These are phyloP conservation scores for Penicillium longicatenatum DNA, from an alignment of 495 filamentous ascomycete species.

Conservation along the genomic window DNA sequence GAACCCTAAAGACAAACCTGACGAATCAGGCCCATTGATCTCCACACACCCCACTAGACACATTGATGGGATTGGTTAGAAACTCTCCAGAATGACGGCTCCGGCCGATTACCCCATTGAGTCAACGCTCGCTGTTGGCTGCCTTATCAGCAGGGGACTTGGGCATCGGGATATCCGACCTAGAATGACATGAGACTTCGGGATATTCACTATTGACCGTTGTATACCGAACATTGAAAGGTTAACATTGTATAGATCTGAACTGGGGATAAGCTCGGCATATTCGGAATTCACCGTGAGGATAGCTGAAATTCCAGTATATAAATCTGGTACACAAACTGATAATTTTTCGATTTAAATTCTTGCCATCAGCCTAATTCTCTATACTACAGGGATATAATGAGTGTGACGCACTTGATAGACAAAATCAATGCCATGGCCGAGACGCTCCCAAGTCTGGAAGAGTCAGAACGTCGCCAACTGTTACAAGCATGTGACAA, in stretches of 20 bases:
- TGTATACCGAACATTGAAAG: not conserved
- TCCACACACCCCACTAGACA: not conserved
- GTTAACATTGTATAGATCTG: not conserved
- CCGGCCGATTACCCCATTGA: conserved; percentile 20
- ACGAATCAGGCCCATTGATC: conserved; percentile 16
- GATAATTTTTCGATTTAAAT: not conserved
- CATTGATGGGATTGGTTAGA: not conserved
- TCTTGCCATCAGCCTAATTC: not conserved
- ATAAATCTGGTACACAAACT: not conserved
- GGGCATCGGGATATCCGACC: not conserved
- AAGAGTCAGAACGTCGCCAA: conserved; percentile 10
- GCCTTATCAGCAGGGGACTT: not conserved
- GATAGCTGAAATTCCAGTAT: not conserved
- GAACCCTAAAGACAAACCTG: conserved; percentile 27
- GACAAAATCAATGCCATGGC: conserved; percentile 7
- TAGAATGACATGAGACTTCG: not conserved
- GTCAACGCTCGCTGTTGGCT: conserved; percentile 9
- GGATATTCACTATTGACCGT: not conserved
- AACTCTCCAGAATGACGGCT: conserved; percentile 9
- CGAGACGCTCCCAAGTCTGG: conserved; percentile 10
- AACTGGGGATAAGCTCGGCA: not conserved
- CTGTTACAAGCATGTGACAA: conserved; percentile 24
- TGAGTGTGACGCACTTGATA: conserved; percentile 9
- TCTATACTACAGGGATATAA: not conserved
- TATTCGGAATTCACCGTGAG: not conserved